These are phyloP conservation scores for Oryza australiensis DNA, from an alignment of 176 grass and related monocot species.

Conservation along the genomic window DNA sequence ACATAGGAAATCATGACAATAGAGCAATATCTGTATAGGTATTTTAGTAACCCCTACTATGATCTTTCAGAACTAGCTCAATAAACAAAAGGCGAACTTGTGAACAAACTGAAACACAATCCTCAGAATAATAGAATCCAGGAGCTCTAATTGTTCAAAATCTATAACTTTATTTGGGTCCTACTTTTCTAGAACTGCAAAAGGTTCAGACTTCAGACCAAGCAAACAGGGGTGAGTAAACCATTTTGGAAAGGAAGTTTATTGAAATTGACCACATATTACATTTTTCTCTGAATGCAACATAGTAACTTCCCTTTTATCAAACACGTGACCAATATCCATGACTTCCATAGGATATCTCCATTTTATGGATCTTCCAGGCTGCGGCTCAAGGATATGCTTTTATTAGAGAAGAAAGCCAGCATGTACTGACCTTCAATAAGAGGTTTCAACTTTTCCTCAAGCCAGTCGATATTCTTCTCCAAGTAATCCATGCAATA, in stretches of 20 bases:
- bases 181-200: neutral
- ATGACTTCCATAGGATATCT: neutral
- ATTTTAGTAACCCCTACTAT: neutral
- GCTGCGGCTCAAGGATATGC: neutral
- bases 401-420: neutral
- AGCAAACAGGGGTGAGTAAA: neutral
- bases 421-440: conserved; percentile 58
- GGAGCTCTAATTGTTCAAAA: neutral
- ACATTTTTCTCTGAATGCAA: conserved; percentile 1
- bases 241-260: neutral
- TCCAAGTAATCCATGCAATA: conserved; percentile 99
- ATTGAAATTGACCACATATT: neutral
- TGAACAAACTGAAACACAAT: neutral
- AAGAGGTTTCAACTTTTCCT: conserved; percentile 82
- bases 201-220: neutral
- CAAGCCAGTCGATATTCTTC: conserved; percentile 94
- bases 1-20: conserved; percentile 11
- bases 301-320: neutral
- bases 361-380: conserved; percentile 1
- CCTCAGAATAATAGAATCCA: neutral
- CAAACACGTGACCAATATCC: neutral
- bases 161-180: neutral
- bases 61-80: conserved; percentile 16
- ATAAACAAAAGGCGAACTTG: neutral
- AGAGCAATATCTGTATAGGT: neutral